Base-by-base conservation (phyloP, 768 basidiomycete genomes). In the Auricularia sp. region DNA sequence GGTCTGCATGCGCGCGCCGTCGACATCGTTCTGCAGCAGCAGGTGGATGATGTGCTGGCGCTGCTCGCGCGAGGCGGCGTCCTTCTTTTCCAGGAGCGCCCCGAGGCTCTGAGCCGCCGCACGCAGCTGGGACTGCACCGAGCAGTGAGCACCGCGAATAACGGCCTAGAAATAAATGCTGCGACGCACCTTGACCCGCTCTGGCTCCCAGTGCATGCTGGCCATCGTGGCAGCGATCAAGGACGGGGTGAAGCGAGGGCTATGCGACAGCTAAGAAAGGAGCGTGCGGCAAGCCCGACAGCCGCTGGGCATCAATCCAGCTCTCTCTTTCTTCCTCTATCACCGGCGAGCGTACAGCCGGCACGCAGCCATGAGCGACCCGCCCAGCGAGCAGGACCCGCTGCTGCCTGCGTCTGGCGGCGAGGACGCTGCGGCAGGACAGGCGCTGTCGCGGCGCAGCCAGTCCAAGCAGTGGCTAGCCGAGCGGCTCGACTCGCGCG, bases 21-120 rank as follows among this genome's bases (percentile, higher is more conserved):
- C 56, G 56, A 59, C 56, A 23, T 59, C 56, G 56, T 59, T 59
- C 34, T 59, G 56, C 56, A 59, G 34, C 34, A 59, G 56, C 56
- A 59, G 56, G 14, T 29, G 34, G 14, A 59, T 29, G 34, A 59
- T 34, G 29, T 59, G 56, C 23, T 23, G 16, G 1, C 56, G 56
- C 34, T 14, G 11, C 56, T 59, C 56, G 23, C 56, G 56, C 12
- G 56, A 59, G 23, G 29, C 56, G 7, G 56, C 34, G 56, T 59
- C 56, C 23, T 35, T 29, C 56, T 29, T 59, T 23, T 29, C 56
- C 12, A 59, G 56, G 4, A 23, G 56, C 29, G 29, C 56, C 6
- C 56, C 56, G 29, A 59, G 56, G 56, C 56, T 59, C 56, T 14
- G 16, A 8, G 56, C 56, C 23, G 56, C 56, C 56, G 56, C 56